phyloP scores from a whole-genome alignment of 2,329 filamentous ascomycete species.

The Sarocladium strictum region DNA sequence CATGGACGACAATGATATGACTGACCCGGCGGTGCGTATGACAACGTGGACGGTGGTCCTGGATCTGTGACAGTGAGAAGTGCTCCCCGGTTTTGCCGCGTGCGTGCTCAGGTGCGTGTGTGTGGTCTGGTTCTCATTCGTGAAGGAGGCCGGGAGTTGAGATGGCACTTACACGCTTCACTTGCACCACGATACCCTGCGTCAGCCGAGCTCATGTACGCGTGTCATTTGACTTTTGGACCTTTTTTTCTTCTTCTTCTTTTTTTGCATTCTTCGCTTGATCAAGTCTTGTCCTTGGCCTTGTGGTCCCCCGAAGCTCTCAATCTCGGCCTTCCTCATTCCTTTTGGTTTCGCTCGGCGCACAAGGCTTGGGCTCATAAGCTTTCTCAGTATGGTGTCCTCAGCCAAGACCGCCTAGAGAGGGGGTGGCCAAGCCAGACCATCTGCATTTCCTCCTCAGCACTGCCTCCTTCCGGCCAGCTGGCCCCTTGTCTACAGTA shows the following conservation, averaged over 20 bases:
- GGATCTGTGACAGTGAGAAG: conserved; percentile 4
- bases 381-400: too few species aligned
- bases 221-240: background rate
- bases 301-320: too few species aligned
- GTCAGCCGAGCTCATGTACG: background rate
- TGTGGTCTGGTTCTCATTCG: background rate
- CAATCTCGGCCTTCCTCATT: too few species aligned
- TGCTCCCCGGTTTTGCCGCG: too few species aligned
- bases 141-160: background rate
- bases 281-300: too few species aligned
- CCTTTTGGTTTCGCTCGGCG: too few species aligned
- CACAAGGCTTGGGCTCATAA: too few species aligned
- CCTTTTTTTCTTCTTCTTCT: background rate
- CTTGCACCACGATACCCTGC: background rate
- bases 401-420: background rate
- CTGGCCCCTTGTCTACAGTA: too few species aligned
- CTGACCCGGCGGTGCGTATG: background rate
- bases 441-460: background rate
- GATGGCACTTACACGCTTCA: background rate
- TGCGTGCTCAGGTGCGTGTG: background rate
- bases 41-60: conserved; percentile 2
- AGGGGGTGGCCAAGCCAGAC: background rate
- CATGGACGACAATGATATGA: too few species aligned
- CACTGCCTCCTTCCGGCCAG: background rate
- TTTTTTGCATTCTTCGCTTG: too few species aligned